phyloP scores from a whole-genome alignment of 1,284 basidiomycete genomes.

The Schizophyllum commune region DNA sequence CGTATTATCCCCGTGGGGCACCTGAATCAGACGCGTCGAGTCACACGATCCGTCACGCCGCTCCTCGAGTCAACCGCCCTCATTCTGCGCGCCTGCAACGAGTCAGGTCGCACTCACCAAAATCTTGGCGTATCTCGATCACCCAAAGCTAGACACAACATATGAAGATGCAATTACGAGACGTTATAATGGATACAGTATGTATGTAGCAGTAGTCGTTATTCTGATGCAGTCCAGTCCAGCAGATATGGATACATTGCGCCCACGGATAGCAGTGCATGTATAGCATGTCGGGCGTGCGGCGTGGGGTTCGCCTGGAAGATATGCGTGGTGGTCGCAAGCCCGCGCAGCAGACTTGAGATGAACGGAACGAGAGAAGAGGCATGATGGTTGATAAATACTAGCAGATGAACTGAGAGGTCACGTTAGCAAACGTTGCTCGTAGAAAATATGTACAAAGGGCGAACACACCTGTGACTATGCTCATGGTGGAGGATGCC shows the following conservation, averaged over 20 bases:
- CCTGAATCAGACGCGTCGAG: not conserved
- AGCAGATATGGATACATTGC: not conserved
- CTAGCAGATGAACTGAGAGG: not conserved
- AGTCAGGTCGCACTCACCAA: too few relatives aligned
- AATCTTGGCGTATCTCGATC: too few relatives aligned
- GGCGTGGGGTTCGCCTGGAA: not conserved
- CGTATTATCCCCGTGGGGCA: not conserved
- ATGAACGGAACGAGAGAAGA: not conserved
- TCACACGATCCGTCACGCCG: not conserved
- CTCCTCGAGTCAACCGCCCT: not conserved
- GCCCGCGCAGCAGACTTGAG: not conserved
- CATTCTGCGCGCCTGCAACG: not conserved
- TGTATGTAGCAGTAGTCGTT: not conserved
- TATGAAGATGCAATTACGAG: not conserved
- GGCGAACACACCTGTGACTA: not conserved
- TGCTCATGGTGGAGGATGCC: not conserved
- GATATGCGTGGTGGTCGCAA: not conserved
- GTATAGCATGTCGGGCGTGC: not conserved
- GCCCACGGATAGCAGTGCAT: not conserved
- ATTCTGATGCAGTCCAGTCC: not conserved
- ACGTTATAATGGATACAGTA: not conserved
- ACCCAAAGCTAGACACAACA: not conserved
- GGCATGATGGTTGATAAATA: not conserved
- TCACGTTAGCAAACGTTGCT: not conserved
- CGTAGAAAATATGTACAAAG: not conserved